Base-by-base conservation (phyloP, 2,329 filamentous ascomycete genomes). In the Aureobasidium sp. region DNA sequence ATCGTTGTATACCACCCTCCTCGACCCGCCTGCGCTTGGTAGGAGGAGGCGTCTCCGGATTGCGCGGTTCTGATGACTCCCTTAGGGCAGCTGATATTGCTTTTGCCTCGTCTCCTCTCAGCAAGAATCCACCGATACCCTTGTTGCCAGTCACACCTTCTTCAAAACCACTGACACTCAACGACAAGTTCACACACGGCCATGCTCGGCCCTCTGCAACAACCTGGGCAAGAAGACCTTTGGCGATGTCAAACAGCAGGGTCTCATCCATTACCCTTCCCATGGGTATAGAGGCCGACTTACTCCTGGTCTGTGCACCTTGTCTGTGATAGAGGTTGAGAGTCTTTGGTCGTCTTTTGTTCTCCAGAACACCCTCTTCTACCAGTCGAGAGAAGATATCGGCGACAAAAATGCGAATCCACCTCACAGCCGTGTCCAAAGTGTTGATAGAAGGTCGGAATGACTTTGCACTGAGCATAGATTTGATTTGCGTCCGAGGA, bases 381-480 rank as follows among this genome's bases (percentile, higher is more conserved):
- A 96, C 87, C 49, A 97, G 81, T 45, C 94, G 85, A 60, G 90
- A 87, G 74, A 89, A 94, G 57, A 99, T 96, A 72, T 99, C 94
- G 1, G 91, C 90, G 5, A 84, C 86, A 72, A 97, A 97, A 61
- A 99, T 97, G 12, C 87, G 83, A 42, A 99, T 79, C 94, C 94
- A 99, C 64, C 86, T 87, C 27, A 84, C 79, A 1, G 87, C 93
- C 72, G 96, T 90, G 25, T 94, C 90, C 20, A 84, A 77, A 2
- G 81, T 87, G 67, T 86, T 89, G 71, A 97, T 93, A 62, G 82
- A 85, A 0, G 94, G 94, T 29, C 90, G 83, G 70, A 99, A 99
- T 0, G 91, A 95, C 72, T 99, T 99, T 22, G 94, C 92, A 1
- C 91, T 97, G 15, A 97, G 80, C 92, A 99, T 97, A 17, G 89